Conservation (phyloP, 1,284 basidiomycete genomes). For the Pseudozyma flocculosa region DNA sequence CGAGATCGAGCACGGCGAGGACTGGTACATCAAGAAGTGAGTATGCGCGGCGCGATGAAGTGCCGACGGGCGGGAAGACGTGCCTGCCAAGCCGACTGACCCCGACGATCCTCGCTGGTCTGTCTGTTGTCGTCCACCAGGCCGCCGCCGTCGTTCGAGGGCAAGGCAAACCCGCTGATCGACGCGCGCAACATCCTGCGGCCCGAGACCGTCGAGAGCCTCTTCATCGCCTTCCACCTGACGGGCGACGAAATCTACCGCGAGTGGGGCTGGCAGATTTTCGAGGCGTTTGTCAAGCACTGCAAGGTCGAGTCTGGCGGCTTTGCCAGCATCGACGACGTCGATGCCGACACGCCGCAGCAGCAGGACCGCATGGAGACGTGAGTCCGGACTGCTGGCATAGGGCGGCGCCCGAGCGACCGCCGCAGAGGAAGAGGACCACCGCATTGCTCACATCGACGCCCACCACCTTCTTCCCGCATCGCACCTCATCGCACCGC, state of each 20-base stretch:
- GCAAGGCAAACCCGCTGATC: constrained; percentile 62
- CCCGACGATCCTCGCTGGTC: no score
- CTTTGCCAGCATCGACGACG: constrained; percentile 81
- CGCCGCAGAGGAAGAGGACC: no score
- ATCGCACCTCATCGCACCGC: no score
- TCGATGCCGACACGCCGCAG: constrained; percentile 64
- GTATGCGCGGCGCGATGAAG: neutral
- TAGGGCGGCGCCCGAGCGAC: no score
- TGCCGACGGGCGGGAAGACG: no score
- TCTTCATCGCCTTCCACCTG: constrained; percentile 80
- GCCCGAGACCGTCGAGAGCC: constrained; percentile 90
- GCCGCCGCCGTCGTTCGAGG: constrained; percentile 19
- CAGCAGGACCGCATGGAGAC: constrained; percentile 92
- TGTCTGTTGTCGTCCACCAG: no score
- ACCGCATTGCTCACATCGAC: neutral
- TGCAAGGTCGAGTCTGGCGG: constrained; percentile 75
- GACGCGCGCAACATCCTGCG: constrained; percentile 86
- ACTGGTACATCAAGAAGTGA: constrained; percentile 54
- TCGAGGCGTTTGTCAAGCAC: constrained; percentile 82
- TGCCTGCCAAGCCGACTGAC: no score
- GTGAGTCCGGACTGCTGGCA: constrained; percentile 61
- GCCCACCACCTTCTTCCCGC: no score
- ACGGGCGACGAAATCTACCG: constrained; percentile 82
- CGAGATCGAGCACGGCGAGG: constrained; percentile 20
- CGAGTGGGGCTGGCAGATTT: constrained; percentile 83